Evolutionary conservation across 73 alveolate species (phyloP), one percentile per base, ranked within the genome.

Genomic region (Tetrahymena borealis): DNA sequence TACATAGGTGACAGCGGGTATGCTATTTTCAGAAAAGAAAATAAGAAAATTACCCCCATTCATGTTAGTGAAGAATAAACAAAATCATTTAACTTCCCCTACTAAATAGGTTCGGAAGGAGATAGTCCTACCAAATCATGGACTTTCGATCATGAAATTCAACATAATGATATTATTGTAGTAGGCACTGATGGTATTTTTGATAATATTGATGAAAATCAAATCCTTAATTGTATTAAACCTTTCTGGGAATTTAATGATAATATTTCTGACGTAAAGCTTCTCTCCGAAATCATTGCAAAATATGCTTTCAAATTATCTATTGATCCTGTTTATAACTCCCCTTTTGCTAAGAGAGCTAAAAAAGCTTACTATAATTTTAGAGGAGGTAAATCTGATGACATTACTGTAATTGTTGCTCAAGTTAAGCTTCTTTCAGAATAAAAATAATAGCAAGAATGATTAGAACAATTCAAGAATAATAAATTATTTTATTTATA

Each of bases 311-410:
- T 96, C 79, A 91, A 96, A 91, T 93, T 38, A 38, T 96, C 98
- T 16, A 33, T 94, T 32, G 90, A 96, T 31, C 90, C 39, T 28
- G 38, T 39, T 33, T 97, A 96, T 91, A 90, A 35, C 8, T 94
- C 98, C 4, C 99, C 99, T 36, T 97, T 97, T 92, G 97, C 99
- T 2, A 95, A 96, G 91, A 94, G 95, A 78, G 99, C 99, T 28
- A 42, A 93, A 35, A 94, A 94, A 39, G 78, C 90, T 38, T 91
- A 39, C 91, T 94, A 95, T 39, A 95, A 94, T 33, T 94, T 38
- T 90, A 78, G 35, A 20, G 98, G 99, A 36, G 99, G 99, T 4
- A 97, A 97, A 92, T 96, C 96, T 90, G 99, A 97, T 91, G 99
- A 97, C 90, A 96, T 97, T 33, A 97, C 99, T 41, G 98, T 97